These are phyloP conservation scores for Chlamydomonas urium DNA, from an alignment of 139 green algal species.

Conservation along the genomic window DNA sequence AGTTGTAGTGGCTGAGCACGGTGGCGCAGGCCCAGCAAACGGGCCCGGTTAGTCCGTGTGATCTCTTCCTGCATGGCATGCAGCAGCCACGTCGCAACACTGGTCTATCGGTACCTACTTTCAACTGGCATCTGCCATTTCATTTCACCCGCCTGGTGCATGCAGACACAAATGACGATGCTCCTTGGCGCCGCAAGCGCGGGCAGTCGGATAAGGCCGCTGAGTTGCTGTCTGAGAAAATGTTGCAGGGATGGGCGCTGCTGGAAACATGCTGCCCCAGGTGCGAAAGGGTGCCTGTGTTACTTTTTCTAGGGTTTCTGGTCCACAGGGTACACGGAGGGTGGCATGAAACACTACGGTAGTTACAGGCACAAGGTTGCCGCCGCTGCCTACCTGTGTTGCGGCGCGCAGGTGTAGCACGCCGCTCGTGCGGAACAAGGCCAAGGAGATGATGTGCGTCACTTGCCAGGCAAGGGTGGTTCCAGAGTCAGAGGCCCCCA, in stretches of 20 bases:
- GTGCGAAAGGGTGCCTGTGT: not conserved
- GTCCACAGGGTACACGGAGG: not conserved
- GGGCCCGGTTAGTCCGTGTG: no score
- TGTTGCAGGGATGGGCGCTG: conserved; percentile 22
- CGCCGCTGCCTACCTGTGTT: not conserved
- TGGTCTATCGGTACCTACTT: no score
- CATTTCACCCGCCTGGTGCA: no score
- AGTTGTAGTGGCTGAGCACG: no score
- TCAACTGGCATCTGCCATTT: no score
- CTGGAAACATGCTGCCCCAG: conserved; percentile 15
- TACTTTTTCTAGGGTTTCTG: not conserved
- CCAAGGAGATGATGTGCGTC: conserved; percentile 14
- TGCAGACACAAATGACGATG: no score
- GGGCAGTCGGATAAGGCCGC: not conserved
- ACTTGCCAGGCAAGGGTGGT: conserved; percentile 7
- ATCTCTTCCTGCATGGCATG: no score
- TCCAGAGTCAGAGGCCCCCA: conserved; percentile 8
- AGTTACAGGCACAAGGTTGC: not conserved
- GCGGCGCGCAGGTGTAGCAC: conserved; percentile 8
- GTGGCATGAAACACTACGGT: not conserved
- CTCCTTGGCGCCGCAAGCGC: not conserved
- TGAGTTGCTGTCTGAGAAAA: conserved; percentile 12
- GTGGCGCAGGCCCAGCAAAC: no score
- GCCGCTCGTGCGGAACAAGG: conserved; percentile 17
- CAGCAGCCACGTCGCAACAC: no score